These are phyloP conservation scores for Tuber microsphaerosporum DNA, from an alignment of 495 filamentous ascomycete genomes.

Conservation along the genomic window DNA sequence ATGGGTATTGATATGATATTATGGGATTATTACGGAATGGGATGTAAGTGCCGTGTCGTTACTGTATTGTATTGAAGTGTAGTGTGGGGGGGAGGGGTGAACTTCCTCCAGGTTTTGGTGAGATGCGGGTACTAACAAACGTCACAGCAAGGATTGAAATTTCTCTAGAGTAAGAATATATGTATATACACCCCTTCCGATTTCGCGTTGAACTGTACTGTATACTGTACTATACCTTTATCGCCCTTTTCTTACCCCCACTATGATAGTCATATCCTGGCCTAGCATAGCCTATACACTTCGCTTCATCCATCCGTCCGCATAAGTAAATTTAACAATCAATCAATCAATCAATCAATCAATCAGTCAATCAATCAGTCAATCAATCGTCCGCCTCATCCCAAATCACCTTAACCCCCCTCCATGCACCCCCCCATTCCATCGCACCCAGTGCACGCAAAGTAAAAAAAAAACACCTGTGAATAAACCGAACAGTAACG, in stretches of 20 bases:
- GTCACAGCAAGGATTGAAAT: background rate
- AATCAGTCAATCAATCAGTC: background rate
- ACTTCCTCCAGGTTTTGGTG: too few species aligned
- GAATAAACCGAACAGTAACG: background rate
- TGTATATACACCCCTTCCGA: background rate
- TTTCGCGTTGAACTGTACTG: background rate
- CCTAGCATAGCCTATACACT: background rate
- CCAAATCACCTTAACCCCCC: background rate
- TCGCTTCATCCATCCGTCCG: background rate
- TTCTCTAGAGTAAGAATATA: background rate
- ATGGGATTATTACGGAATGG: too few species aligned
- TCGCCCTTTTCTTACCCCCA: background rate
- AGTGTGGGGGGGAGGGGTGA: too few species aligned
- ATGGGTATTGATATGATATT: too few species aligned
- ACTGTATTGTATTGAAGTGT: too few species aligned
- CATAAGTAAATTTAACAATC: background rate
- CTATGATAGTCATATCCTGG: background rate
- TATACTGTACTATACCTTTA: background rate
- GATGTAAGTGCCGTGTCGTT: too few species aligned
- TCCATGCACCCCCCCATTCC: background rate
- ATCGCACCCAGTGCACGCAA: background rate
- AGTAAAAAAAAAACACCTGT: background rate
- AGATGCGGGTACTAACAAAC: too few species aligned
- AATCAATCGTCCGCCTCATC: background rate
- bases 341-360: background rate